Percentiles rank a stretch among this genome's conserved stretches.
Evolutionary conservation across 1,139 yeast species (phyloP).

Genomic region (Kluyveromyces marxianus): DNA sequence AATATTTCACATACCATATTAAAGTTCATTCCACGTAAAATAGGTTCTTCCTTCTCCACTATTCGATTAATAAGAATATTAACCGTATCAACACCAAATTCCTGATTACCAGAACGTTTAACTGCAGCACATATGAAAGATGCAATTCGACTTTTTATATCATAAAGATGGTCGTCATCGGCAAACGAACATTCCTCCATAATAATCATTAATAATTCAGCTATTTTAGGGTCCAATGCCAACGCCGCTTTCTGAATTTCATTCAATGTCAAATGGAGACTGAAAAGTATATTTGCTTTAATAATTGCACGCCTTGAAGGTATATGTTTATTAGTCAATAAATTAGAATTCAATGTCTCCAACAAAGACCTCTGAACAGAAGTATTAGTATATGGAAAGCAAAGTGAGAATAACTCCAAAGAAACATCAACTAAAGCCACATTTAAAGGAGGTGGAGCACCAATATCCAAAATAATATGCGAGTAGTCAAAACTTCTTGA

Average conservation of each 20-base stretch:
- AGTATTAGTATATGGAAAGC: constrained; percentile 66
- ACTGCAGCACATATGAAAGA: constrained; percentile 47
- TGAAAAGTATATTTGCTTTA: constrained; percentile 53
- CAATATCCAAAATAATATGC: constrained; percentile 21
- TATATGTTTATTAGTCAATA: constrained; percentile 33
- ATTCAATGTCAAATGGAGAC: constrained; percentile 51
- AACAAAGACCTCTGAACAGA: constrained; percentile 81
- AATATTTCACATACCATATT: constrained; percentile 43
- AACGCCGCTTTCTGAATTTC: constrained; percentile 22
- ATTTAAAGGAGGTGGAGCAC: constrained; percentile 31
- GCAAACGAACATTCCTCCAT: constrained; percentile 41
- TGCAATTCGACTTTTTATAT: constrained; percentile 56
- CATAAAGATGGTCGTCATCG: constrained; percentile 33
- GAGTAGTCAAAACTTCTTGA: constrained; percentile 36
- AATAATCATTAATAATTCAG: constrained; percentile 49
- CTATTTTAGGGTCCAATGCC: constrained; percentile 40
- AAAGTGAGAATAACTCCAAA: constrained; percentile 62
- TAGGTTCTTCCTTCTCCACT: constrained; percentile 54
- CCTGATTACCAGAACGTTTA: constrained; percentile 19
- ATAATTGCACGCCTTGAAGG: constrained; percentile 43
- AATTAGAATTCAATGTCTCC: constrained; percentile 63
- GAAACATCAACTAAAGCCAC: constrained; percentile 68
- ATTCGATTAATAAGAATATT: constrained; percentile 54
- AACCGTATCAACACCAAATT: constrained; percentile 22
- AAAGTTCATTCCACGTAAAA: constrained; percentile 55